Evolutionary conservation across 495 filamentous ascomycete genomes (phyloP).

Genomic region (Tuber calosporum): DNA sequence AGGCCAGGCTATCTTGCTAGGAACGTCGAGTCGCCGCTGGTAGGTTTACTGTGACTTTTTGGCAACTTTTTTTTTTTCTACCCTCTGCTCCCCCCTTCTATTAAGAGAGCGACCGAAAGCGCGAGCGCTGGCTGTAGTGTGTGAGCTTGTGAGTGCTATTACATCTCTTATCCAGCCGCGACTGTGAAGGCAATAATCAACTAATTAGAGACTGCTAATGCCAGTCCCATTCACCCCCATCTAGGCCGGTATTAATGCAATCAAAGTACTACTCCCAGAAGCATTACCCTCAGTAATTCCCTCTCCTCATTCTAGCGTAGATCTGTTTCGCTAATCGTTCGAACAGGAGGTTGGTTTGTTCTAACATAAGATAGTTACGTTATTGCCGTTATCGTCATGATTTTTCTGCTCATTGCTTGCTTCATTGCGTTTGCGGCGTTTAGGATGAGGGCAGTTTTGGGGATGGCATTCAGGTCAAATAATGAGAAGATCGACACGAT

Average conservation of each 20-base stretch:
- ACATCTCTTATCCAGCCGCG: not conserved
- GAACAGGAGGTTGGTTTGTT: not conserved
- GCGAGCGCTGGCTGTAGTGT: not conserved
- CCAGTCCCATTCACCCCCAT: not conserved
- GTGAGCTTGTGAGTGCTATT: not conserved
- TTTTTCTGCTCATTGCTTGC: conserved; percentile 27
- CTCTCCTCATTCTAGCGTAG: not conserved
- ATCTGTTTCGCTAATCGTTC: not conserved
- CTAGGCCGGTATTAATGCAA: conserved; percentile 1
- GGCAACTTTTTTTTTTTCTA: not conserved
- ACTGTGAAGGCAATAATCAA: not conserved
- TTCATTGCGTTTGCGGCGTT: conserved; percentile 28
- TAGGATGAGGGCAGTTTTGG: conserved; percentile 23
- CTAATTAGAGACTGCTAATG: not conserved
- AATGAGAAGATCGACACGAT: conserved; percentile 25
- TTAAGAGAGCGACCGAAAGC: not conserved
- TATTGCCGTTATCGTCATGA: conserved; percentile 34
- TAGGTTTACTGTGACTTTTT: not conserved
- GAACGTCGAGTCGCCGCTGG: not conserved
- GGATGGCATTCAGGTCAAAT: conserved; percentile 19
- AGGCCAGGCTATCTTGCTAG: not conserved
- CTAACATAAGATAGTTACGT: conserved; percentile 20
- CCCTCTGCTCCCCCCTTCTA: not conserved
- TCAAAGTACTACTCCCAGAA: not conserved
- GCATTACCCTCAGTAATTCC: not conserved